These are phyloP conservation scores for Serendipita sp. DNA, from an alignment of 768 basidiomycete species.

Conservation along the genomic window DNA sequence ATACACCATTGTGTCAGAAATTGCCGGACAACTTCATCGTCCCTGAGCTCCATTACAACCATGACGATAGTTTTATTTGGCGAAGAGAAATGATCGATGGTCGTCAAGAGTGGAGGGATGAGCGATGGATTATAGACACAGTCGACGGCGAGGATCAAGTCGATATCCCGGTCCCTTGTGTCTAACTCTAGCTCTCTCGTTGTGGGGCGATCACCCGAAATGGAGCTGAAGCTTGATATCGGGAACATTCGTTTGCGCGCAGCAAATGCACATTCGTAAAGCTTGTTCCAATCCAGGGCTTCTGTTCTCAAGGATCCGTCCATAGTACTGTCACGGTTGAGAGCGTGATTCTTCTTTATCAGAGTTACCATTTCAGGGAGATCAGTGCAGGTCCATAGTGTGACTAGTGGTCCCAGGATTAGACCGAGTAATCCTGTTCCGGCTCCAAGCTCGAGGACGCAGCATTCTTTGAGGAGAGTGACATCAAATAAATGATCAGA, in stretches of 20 bases:
- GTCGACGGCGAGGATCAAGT: slow-evolving; percentile 55
- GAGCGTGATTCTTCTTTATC: slow-evolving; percentile 49
- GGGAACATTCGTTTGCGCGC: slow-evolving; percentile 13
- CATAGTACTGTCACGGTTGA: slow-evolving; percentile 27
- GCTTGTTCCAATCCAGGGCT: slow-evolving; percentile 48
- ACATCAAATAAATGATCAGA: slow-evolving; percentile 30
- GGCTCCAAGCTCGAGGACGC: slow-evolving; percentile 61
- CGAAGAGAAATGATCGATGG: slow-evolving; percentile 38
- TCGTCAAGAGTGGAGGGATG: slow-evolving; percentile 44
- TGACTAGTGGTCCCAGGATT: slow-evolving; percentile 43
- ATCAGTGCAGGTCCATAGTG: slow-evolving; percentile 53
- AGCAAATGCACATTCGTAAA: slow-evolving; percentile 27
- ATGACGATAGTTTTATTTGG: slow-evolving; percentile 35
- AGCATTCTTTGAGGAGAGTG: slow-evolving; percentile 26
- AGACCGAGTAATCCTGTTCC: slow-evolving; percentile 60
- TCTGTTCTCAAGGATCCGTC: slow-evolving; percentile 20
- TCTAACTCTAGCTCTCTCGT: background rate
- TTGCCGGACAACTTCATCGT: slow-evolving; percentile 58
- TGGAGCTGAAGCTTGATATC: slow-evolving; percentile 11
- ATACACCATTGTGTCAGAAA: slow-evolving; percentile 51
- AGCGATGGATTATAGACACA: slow-evolving; percentile 68
- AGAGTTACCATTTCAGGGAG: slow-evolving; percentile 44
- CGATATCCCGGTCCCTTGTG: slow-evolving; percentile 16
- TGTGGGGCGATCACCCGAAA: background rate
- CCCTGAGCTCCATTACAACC: slow-evolving; percentile 55